Conservation (phyloP, 805 yeast species). For the Candida yuanshanica region DNA sequence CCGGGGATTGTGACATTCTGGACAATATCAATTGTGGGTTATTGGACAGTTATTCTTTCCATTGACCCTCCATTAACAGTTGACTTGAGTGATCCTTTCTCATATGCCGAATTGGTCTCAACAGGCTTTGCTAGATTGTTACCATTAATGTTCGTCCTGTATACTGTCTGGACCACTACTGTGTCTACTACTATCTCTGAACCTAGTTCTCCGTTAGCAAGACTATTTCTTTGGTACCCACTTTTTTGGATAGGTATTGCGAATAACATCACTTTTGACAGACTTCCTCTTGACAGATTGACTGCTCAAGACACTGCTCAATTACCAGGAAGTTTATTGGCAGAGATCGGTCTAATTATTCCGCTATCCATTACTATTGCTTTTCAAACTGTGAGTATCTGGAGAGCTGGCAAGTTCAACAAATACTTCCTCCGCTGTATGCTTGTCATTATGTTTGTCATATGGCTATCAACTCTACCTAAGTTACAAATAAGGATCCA, state of each 20-base stretch:
- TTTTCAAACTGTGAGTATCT: constrained; percentile 71
- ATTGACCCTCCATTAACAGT: constrained; percentile 74
- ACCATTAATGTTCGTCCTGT: constrained; percentile 67
- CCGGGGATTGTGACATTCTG: constrained; percentile 50
- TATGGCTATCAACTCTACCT: constrained; percentile 46
- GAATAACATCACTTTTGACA: constrained; percentile 83
- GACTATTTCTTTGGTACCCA: constrained; percentile 57
- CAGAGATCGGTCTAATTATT: constrained; percentile 47
- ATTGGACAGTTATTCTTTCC: constrained; percentile 73
- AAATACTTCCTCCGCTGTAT: constrained; percentile 53
- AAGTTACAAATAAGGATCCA: constrained; percentile 72
- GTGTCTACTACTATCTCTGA: constrained; percentile 42
- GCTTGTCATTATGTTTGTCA: constrained; percentile 36
- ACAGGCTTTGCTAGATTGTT: constrained; percentile 67
- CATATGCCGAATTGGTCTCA: constrained; percentile 59
- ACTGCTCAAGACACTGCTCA: constrained; percentile 63
- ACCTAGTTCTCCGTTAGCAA: constrained; percentile 35
- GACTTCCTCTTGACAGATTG: constrained; percentile 82
- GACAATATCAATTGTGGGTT: constrained; percentile 59
- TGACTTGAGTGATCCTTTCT: constrained; percentile 46
- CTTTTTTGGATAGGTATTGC: constrained; percentile 79
- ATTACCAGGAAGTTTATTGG: constrained; percentile 71
- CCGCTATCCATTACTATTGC: constrained; percentile 49
- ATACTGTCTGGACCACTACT: constrained; percentile 60
- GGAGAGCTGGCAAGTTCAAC: constrained; percentile 70